A percentile compares a stretch with the other conserved stretches of the same genome.
Conservation (phyloP, 2,329 filamentous ascomycete genomes). For the Sclerotinia trifoliorum region DNA sequence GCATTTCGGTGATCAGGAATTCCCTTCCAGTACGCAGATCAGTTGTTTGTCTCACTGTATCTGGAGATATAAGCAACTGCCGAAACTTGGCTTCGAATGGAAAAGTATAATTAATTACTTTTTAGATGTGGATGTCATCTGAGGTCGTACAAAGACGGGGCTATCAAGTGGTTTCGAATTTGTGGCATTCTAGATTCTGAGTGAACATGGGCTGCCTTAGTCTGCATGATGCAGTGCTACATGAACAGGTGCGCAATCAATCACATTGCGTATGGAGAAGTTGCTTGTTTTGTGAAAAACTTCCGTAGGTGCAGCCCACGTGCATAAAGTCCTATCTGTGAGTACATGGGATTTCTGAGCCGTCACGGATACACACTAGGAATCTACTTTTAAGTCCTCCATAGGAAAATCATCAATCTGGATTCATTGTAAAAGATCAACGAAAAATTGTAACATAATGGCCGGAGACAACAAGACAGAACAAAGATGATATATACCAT, state of each 20-base stretch:
- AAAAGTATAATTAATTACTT: not conserved
- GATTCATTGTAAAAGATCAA: too few species aligned
- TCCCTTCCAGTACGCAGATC: not conserved
- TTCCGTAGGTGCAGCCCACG: not conserved
- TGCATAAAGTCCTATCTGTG: not conserved
- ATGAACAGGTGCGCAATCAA: not conserved
- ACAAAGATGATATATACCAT: not conserved
- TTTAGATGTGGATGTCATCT: not conserved
- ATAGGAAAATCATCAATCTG: not conserved
- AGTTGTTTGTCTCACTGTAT: not conserved
- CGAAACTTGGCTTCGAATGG: not conserved
- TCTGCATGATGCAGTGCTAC: constrained; percentile 9
- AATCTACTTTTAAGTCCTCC: too few species aligned
- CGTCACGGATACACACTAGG: not conserved
- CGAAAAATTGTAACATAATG: not conserved
- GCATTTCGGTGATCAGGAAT: not conserved
- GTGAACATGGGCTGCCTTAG: not conserved
- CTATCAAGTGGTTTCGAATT: not conserved
- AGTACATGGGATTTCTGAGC: not conserved
- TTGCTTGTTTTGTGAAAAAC: constrained; percentile 5
- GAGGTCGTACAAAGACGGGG: not conserved
- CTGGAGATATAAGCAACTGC: constrained; percentile 2
- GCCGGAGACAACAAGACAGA: not conserved
- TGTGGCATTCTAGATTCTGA: constrained; percentile 13
- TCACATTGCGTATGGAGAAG: not conserved